These are phyloP conservation scores for Tolypocladium tropicale DNA, from an alignment of 2,329 filamentous ascomycete species.

Conservation along the genomic window DNA sequence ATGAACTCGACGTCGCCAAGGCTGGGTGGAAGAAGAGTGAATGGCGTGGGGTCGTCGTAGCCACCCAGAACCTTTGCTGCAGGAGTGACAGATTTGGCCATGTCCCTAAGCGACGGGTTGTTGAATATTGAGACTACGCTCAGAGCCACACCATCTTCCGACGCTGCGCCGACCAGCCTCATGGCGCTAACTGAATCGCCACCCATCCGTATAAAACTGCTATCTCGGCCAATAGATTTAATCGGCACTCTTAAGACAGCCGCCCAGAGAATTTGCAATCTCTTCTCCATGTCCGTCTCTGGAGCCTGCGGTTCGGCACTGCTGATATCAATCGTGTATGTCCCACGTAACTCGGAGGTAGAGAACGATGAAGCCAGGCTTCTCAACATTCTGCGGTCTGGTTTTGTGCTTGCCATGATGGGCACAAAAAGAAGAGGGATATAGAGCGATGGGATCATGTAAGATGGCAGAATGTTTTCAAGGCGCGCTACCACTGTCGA, in stretches of 20 bases:
- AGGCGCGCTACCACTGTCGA: background rate
- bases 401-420: background rate
- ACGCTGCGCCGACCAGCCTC: background rate
- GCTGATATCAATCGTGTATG: background rate
- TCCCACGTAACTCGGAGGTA: background rate
- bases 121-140: conserved; percentile 1
- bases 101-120: background rate
- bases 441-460: background rate
- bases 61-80: background rate
- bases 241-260: background rate
- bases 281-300: background rate
- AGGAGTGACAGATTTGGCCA: background rate
- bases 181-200: background rate
- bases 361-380: background rate
- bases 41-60: background rate
- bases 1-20: background rate
- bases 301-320: background rate
- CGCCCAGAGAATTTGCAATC: background rate
- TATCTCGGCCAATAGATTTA: background rate
- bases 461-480: background rate
- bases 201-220: background rate
- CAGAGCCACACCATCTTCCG: background rate
- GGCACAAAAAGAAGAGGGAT: background rate
- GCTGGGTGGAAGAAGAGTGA: background rate
- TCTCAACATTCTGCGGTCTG: background rate